These are phyloP conservation scores for Moniliella sp. DNA, from an alignment of 1,284 basidiomycete genomes.

Conservation along the genomic window DNA sequence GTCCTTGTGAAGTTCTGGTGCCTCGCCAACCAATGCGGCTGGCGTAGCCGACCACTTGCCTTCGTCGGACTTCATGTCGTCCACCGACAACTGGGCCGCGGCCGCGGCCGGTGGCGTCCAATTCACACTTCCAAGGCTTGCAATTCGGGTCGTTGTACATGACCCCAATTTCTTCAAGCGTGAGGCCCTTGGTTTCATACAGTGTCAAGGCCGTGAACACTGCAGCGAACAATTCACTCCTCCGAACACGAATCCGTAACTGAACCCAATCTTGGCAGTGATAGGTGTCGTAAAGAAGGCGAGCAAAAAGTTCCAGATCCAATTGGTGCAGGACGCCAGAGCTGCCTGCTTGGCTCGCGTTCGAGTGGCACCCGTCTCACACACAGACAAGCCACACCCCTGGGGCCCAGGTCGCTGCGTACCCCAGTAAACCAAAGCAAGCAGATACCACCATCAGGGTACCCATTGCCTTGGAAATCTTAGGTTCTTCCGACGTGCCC, in stretches of 20 bases:
- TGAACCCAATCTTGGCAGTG: constrained; percentile 35
- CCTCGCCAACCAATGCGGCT: too few species aligned
- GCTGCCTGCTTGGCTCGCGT: constrained; percentile 56
- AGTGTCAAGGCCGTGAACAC: constrained; percentile 42
- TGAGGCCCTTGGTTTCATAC: constrained; percentile 55
- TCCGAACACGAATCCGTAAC: constrained; percentile 54
- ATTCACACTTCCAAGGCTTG: constrained; percentile 53
- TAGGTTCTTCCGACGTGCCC: too few species aligned
- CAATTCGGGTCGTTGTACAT: constrained; percentile 42
- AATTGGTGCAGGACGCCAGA: constrained; percentile 49
- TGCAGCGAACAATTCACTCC: constrained; percentile 34
- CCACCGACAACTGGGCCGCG: too few species aligned
- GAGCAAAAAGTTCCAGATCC: constrained; percentile 38
- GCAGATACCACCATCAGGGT: constrained; percentile 61
- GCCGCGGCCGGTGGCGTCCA: too few species aligned
- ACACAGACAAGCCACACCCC: constrained; percentile 26
- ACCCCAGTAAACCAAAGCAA: constrained; percentile 56
- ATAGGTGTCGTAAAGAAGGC: constrained; percentile 11
- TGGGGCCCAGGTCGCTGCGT: constrained; percentile 48
- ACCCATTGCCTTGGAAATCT: too few species aligned
- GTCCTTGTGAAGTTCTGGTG: too few species aligned
- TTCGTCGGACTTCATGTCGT: too few species aligned
- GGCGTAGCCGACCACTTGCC: too few species aligned
- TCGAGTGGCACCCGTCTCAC: constrained; percentile 52
- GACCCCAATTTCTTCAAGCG: constrained; percentile 47